A percentile compares a stretch with the other conserved stretches of the same genome.
Conservation (phyloP, 2,329 filamentous ascomycete species). For the Daldinia sp. region DNA sequence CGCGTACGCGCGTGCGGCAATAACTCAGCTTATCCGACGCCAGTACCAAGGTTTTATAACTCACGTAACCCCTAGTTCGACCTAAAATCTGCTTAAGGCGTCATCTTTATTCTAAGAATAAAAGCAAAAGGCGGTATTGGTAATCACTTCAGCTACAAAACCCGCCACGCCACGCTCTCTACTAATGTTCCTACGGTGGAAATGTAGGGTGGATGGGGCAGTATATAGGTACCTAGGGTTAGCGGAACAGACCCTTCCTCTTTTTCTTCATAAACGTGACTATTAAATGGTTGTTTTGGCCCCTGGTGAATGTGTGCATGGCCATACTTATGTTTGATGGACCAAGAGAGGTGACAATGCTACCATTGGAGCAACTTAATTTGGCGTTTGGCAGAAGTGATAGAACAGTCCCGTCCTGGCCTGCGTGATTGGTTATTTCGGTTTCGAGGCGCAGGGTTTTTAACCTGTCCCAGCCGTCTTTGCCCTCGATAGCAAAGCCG, state of each 20-base stretch:
- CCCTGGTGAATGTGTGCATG: conserved; percentile 7
- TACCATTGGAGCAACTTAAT: conserved; percentile 3
- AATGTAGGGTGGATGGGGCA: conserved; percentile 13
- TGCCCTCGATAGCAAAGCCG: conserved; percentile 12
- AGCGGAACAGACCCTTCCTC: conserved; percentile 1
- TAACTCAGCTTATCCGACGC: conserved; percentile 3
- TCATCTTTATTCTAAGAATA: conserved; percentile 19
- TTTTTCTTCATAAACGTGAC: conserved; percentile 15
- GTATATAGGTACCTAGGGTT: background rate
- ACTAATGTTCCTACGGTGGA: conserved; percentile 9
- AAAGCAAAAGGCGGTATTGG: conserved; percentile 28
- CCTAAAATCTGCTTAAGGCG: conserved; percentile 2
- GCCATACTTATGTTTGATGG: conserved; percentile 17
- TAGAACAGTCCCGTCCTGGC: conserved; percentile 15
- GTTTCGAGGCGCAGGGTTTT: conserved; percentile 17
- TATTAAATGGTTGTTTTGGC: conserved; percentile 15
- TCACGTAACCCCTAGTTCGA: conserved; percentile 2
- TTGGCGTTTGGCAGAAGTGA: conserved; percentile 13
- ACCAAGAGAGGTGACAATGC: conserved; percentile 6
- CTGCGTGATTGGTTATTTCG: conserved; percentile 16
- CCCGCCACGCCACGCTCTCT: conserved; percentile 20
- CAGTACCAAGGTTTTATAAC: background rate
- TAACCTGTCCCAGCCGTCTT: conserved; percentile 20
- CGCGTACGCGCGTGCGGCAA: conserved; percentile 15
- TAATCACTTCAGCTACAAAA: conserved; percentile 18